Percentiles rank a stretch among this genome's conserved stretches.
These are phyloP conservation scores for Viola odorata DNA, from an alignment of 345 rosid genomes.

Conservation along the genomic window DNA sequence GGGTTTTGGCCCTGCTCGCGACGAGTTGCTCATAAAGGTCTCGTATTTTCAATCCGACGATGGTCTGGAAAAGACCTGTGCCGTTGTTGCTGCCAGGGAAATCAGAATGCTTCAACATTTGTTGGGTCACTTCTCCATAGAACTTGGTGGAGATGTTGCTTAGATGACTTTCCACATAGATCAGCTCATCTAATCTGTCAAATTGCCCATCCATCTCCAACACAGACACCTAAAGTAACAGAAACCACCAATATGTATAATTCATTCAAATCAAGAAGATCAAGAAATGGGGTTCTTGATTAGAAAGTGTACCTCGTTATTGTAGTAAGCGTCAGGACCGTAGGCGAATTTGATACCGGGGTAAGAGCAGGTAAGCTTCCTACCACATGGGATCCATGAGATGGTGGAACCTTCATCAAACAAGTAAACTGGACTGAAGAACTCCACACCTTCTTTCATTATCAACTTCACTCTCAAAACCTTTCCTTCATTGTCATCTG, in stretches of 20 bases:
- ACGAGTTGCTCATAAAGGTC: constrained; percentile 80
- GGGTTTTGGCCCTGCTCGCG: constrained; percentile 46
- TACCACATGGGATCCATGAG: constrained; percentile 94
- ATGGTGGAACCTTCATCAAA: constrained; percentile 94
- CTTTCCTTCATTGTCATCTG: constrained; percentile 88
- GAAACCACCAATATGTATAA: not conserved
- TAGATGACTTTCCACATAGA: constrained; percentile 87
- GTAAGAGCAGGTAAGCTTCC: constrained; percentile 94
- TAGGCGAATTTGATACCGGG: constrained; percentile 92
- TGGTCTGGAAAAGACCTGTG: constrained; percentile 92
- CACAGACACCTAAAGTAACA: constrained; percentile 59
- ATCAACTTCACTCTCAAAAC: constrained; percentile 86
- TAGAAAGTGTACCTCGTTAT: constrained; percentile 55
- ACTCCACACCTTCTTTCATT: constrained; percentile 87
- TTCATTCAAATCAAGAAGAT: not conserved
- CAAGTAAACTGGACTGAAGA: constrained; percentile 82
- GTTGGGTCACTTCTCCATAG: constrained; percentile 94
- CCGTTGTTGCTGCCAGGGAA: constrained; percentile 98
- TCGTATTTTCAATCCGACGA: constrained; percentile 81
- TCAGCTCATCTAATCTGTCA: constrained; percentile 92
- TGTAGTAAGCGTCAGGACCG: constrained; percentile 73
- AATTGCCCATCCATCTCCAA: constrained; percentile 97
- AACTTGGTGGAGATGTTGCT: constrained; percentile 92
- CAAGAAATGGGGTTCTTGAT: not conserved
- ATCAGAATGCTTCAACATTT: constrained; percentile 88